phyloP scores from a whole-genome alignment of 2,329 filamentous ascomycete genomes.

The Calonectria montana region DNA sequence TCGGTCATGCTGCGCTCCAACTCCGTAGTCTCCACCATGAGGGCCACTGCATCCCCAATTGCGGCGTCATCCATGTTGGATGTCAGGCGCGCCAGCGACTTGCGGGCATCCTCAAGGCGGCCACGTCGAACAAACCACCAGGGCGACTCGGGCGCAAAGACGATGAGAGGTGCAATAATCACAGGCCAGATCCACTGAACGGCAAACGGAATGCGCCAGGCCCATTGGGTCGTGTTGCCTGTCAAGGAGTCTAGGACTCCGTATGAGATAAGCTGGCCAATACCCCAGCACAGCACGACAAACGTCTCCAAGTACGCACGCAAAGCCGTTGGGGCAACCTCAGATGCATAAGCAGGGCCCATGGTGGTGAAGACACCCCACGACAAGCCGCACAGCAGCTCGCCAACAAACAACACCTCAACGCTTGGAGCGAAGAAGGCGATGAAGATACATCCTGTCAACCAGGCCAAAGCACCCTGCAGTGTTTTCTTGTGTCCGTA shows the following conservation, averaged over 20 bases:
- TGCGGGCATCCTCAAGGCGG: conserved; percentile 45
- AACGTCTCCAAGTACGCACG: background rate
- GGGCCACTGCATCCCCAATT: conserved; percentile 54
- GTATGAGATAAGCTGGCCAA: background rate
- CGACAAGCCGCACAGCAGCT: background rate
- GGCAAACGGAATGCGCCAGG: conserved; percentile 45
- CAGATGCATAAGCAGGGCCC: background rate
- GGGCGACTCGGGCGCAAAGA: background rate
- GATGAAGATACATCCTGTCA: background rate
- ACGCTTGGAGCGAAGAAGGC: background rate
- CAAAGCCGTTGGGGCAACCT: background rate
- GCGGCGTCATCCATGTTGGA: conserved; percentile 57
- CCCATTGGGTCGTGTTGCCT: conserved; percentile 36
- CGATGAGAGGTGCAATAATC: background rate
- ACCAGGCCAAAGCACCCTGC: background rate
- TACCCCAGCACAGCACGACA: background rate
- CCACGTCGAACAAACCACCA: conserved; percentile 53
- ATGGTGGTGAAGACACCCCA: background rate
- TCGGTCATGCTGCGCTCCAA: conserved; percentile 49
- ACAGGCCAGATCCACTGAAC: conserved; percentile 47
- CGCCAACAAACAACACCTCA: background rate
- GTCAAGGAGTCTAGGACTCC: background rate
- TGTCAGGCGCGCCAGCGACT: conserved; percentile 45
- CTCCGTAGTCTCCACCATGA: conserved; percentile 50
- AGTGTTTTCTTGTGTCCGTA: background rate